These are phyloP conservation scores for Suillus lakei DNA, from an alignment of 768 basidiomycete genomes.

Conservation along the genomic window DNA sequence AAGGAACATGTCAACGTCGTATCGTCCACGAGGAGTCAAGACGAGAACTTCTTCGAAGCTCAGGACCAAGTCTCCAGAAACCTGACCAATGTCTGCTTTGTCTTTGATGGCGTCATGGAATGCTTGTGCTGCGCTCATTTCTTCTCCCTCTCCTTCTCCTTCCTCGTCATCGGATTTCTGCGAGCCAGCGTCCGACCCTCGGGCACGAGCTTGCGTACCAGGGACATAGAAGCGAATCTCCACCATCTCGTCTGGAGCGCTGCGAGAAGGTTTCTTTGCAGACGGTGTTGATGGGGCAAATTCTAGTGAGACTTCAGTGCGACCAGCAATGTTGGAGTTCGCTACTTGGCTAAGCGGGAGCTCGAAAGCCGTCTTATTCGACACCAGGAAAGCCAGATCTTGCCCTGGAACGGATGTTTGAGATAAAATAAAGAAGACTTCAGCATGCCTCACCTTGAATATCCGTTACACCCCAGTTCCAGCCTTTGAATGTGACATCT, in stretches of 20 bases:
- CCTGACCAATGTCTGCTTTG: slow-evolving; percentile 91
- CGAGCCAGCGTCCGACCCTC: slow-evolving; percentile 74
- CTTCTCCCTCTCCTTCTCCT: slow-evolving; percentile 68
- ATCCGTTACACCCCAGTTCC: slow-evolving; percentile 98
- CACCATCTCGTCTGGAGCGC: slow-evolving; percentile 80
- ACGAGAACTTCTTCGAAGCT: slow-evolving; percentile 96
- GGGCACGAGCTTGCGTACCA: slow-evolving; percentile 66
- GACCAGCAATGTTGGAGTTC: slow-evolving; percentile 97
- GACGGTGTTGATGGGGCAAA: slow-evolving; percentile 60
- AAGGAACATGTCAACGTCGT: slow-evolving; percentile 97
- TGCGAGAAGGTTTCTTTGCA: slow-evolving; percentile 47
- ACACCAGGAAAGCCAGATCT: slow-evolving; percentile 90
- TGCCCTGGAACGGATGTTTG: slow-evolving; percentile 57
- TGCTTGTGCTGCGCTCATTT: slow-evolving; percentile 90
- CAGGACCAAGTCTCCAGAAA: slow-evolving; percentile 88
- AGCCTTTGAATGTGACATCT: slow-evolving; percentile 91
- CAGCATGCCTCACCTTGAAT: slow-evolving; percentile 74
- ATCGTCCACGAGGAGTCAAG: slow-evolving; percentile 93
- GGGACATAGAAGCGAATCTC: slow-evolving; percentile 98
- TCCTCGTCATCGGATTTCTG: slow-evolving; percentile 74
- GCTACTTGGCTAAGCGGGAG: slow-evolving; percentile 85
- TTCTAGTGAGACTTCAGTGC: slow-evolving; percentile 99
- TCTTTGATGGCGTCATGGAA: slow-evolving; percentile 98
- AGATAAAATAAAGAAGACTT: background rate
- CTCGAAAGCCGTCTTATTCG: slow-evolving; percentile 88